Conservation (phyloP, 2,329 filamentous ascomycete genomes). For the Westerdykella sp. region DNA sequence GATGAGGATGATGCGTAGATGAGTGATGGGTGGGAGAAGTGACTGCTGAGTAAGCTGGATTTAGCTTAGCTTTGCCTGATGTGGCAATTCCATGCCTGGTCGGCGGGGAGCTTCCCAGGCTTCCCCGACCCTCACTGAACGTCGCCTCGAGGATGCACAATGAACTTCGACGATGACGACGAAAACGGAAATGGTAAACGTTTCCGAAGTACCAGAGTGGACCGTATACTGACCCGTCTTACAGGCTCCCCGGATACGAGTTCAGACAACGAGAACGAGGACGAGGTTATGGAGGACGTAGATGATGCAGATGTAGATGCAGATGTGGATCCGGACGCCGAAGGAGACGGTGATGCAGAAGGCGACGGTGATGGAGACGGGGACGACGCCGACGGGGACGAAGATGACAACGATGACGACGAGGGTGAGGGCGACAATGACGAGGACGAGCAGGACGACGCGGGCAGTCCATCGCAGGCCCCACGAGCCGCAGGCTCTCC, state of each 20-base stretch:
- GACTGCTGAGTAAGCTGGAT: too few species aligned
- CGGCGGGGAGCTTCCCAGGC: too few species aligned
- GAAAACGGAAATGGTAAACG: constrained; percentile 35
- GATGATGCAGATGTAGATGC: constrained; percentile 36
- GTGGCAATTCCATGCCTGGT: too few species aligned
- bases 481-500: constrained; percentile 16
- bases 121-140: too few species aligned
- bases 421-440: constrained; percentile 40
- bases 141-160: constrained; percentile 3
- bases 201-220: background rate
- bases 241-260: constrained; percentile 34
- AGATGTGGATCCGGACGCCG: constrained; percentile 40
- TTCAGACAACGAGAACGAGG: constrained; percentile 39
- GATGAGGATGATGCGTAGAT: too few species aligned
- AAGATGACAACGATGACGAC: constrained; percentile 38
- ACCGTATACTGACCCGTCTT: constrained; percentile 7
- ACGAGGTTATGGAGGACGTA: constrained; percentile 42
- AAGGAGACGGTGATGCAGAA: constrained; percentile 35
- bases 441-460: constrained; percentile 41
- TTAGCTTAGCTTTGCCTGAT: too few species aligned
- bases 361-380: constrained; percentile 29
- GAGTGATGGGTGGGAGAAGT: too few species aligned
- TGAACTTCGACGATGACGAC: constrained; percentile 45
- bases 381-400: constrained; percentile 30
- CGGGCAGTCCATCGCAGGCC: constrained; percentile 40